Base-by-base conservation (phyloP, 768 basidiomycete genomes). In the Lentinula detonsa region DNA sequence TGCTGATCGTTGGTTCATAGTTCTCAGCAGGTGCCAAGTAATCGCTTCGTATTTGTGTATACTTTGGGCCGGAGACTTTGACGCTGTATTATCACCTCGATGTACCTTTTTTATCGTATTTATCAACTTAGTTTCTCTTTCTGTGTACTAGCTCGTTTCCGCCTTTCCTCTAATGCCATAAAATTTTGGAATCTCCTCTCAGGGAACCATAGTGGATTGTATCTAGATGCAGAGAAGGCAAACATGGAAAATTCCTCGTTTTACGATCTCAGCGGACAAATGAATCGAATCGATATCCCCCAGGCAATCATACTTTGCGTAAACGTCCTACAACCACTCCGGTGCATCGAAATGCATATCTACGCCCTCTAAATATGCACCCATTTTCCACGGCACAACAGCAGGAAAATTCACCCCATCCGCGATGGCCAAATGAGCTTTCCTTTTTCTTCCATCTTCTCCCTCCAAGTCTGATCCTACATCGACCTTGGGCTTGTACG, bases 11-110 rank as follows among this genome's bases (percentile, higher is more conserved):
- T 59, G 52, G 11, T 48, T 67, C 45, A 4, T 70, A 90, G 79
- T 90, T 87, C 76, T 90, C 88, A 65, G 82, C 88, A 39, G 83
- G 83, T 60, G 77, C 84, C 64, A 89, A 89, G 79, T 89, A 82
- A 72, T 28, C 42, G 40, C 59, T 57, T 54, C 45, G 46, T 34
- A 16, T 37, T 23, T 42, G 37, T 39, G 2, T 11, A 11, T 58
- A 43, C 21, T 43, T 35, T 48, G 35, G 45, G 35, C 40, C 18
- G 28, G 53, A 35, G 16, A 43, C 23, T 51, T 56, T n/a, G 46
- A 35, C 33, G 35, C 45, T 63, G 54, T 63, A 61, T 60, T 63
- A 54, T 53, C 34, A 21, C 53, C 13, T 56, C 43, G 58, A 48
- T 63, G 59, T 61, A 56, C 56, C 50, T 51, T 39, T 21, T 56